phyloP scores from a whole-genome alignment of 2,329 filamentous ascomycete genomes.

The Alternaria hordeiaustralica region DNA sequence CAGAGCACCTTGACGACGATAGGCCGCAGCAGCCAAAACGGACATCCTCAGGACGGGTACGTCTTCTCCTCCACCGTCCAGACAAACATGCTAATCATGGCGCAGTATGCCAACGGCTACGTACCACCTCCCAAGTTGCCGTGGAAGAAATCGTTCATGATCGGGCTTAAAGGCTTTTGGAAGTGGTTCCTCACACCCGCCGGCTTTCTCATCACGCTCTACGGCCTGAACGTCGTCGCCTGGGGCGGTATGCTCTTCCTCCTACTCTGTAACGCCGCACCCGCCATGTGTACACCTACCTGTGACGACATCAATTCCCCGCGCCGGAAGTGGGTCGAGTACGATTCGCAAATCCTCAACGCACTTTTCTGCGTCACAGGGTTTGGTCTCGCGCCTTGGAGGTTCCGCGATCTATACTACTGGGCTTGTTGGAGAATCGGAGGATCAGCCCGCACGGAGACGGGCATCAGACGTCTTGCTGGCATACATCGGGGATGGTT shows the following conservation, averaged over 20 bases:
- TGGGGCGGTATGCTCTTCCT: constrained; percentile 94
- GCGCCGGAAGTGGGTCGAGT: constrained; percentile 84
- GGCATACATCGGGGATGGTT: constrained; percentile 80
- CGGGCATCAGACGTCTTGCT: constrained; percentile 71
- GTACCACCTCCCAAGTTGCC: constrained; percentile 55
- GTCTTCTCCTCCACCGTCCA: background rate
- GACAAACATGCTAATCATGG: background rate
- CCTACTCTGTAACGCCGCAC: constrained; percentile 75
- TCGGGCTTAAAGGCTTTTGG: constrained; percentile 69
- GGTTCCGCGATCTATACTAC: constrained; percentile 80
- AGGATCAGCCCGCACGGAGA: constrained; percentile 51
- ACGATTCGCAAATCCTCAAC: constrained; percentile 82
- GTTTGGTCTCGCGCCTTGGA: constrained; percentile 84
- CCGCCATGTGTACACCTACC: constrained; percentile 73
- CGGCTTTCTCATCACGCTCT: constrained; percentile 79
- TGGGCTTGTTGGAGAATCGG: constrained; percentile 67
- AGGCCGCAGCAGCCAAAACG: constrained; percentile 18
- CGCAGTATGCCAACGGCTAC: constrained; percentile 50
- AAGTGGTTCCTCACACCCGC: constrained; percentile 76
- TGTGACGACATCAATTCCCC: constrained; percentile 78
- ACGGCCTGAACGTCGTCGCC: constrained; percentile 81
- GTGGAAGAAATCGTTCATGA: constrained; percentile 64
- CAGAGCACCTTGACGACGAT: constrained; percentile 20
- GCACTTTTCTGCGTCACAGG: constrained; percentile 86
- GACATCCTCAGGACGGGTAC: constrained; percentile 26